Conservation (phyloP, 2,329 filamentous ascomycete species). For the Apiospora marii region DNA sequence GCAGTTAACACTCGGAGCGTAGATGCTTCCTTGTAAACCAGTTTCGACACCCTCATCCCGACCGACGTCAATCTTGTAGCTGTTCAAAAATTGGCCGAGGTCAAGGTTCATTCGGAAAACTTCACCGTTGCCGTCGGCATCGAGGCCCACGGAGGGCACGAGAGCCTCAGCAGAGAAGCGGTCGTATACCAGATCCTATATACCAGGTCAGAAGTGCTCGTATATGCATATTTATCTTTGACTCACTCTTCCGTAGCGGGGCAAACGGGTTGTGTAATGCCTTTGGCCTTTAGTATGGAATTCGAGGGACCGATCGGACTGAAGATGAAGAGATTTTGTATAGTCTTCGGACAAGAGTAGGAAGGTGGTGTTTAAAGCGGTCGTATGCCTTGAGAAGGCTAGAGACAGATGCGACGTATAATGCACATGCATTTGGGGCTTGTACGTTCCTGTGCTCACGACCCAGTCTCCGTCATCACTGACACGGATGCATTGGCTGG, state of each 20-base stretch:
- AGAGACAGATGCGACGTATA: slow-evolving; percentile 91
- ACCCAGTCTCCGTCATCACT: slow-evolving; percentile 98
- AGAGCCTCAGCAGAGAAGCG: slow-evolving; percentile 83
- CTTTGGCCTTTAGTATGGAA: slow-evolving; percentile 90
- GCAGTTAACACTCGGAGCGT: slow-evolving; percentile 85
- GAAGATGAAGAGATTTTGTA: slow-evolving; percentile 91
- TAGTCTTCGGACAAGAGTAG: slow-evolving; percentile 89
- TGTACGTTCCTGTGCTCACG: slow-evolving; percentile 60
- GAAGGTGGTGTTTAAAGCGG: slow-evolving; percentile 90
- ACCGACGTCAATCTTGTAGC: slow-evolving; percentile 90
- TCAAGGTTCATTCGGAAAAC: slow-evolving; percentile 94
- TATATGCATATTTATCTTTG: not conserved
- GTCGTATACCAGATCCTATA: slow-evolving; percentile 79
- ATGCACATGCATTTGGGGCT: slow-evolving; percentile 93
- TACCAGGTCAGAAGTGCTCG: not conserved
- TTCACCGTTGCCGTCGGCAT: slow-evolving; percentile 85
- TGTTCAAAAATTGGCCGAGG: slow-evolving; percentile 90
- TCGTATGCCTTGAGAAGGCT: slow-evolving; percentile 93
- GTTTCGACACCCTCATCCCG: slow-evolving; percentile 78
- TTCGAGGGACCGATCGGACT: slow-evolving; percentile 89
- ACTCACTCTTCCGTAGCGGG: slow-evolving; percentile 78
- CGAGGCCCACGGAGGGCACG: slow-evolving; percentile 86
- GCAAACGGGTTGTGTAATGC: slow-evolving; percentile 88
- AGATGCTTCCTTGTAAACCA: slow-evolving; percentile 85
- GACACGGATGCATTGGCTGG: slow-evolving; percentile 86